Evolutionary conservation across 441 rosid genomes (phyloP), one percentile per base, ranked within the genome.

Genomic region (Pelargonium citronellum): DNA sequence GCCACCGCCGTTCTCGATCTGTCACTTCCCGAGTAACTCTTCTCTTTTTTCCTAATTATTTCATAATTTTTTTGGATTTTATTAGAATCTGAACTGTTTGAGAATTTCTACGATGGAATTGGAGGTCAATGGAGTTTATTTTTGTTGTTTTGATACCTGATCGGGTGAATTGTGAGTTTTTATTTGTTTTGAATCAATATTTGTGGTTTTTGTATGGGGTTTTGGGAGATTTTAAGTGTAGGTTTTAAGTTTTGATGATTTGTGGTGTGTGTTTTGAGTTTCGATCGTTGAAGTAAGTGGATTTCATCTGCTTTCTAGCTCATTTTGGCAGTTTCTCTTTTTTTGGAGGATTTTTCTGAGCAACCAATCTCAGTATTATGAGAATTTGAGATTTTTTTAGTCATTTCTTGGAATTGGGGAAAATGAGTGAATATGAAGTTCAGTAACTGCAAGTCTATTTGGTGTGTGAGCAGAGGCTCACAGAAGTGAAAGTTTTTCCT

Each of bases 1-100:
- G 79, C 67, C 75, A 66, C 47, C 83, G 79, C 20, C 74, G 78
- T 78, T 76, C 82, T 72, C 19, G 78, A 69, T 53, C 73, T 43
- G 87, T 78, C 79, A 58, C 34, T 30, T 44, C 68, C 67, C 64
- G 57, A 15, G 57, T 51, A 51, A 51, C 3, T 2, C 17, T 3
- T 51, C 12, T 22, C 24, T 22, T 22, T 22, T 22, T 22, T 1
- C 24, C 24, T 22, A 43, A 46, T 61, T 71, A 12, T 15, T 12
- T 11, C 0, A 5, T 64, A 11, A 51, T 70, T 27, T 1, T 30
- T 73, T 63, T 27, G 13, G 3, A 5, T 49, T 49, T 12, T 5
- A 5, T 51, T 51, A 13, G 16, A 17, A n/a, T 51, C 57, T n/a
- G 17, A 1, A 13, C 5, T 51, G 19, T n/a, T 4, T 51, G 17